Evolutionary conservation across 2,329 filamentous ascomycete genomes (phyloP).

Genomic region (Aspergillus versicolor): DNA sequence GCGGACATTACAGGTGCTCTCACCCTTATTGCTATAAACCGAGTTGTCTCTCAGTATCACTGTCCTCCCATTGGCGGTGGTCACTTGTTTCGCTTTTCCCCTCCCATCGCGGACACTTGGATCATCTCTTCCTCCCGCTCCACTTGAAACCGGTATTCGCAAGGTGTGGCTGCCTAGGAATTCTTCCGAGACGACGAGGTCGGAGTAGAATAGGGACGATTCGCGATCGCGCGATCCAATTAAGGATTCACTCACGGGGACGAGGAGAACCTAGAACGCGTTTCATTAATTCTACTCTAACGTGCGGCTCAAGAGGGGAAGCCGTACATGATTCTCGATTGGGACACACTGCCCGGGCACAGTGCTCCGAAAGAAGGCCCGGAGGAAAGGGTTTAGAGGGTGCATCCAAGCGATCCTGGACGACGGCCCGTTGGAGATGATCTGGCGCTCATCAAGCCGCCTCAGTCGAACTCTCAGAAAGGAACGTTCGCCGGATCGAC

Average conservation of each 20-base stretch:
- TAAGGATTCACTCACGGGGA: slow-evolving; percentile 89
- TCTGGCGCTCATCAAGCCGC: slow-evolving; percentile 41
- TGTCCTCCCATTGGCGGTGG: slow-evolving; percentile 86
- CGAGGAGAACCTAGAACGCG: slow-evolving; percentile 70
- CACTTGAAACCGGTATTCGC: slow-evolving; percentile 65
- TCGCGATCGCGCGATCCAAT: slow-evolving; percentile 86
- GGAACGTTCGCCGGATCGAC: slow-evolving; percentile 25
- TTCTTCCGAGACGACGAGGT: slow-evolving; percentile 85
- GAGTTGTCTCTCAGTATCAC: slow-evolving; percentile 92
- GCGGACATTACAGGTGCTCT: slow-evolving; percentile 15
- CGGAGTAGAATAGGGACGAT: slow-evolving; percentile 70
- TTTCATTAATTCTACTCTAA: slow-evolving; percentile 11
- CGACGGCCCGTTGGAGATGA: slow-evolving; percentile 34
- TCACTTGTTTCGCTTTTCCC: slow-evolving; percentile 91
- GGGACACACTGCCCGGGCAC: slow-evolving; percentile 88
- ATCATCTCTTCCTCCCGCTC: slow-evolving; percentile 52
- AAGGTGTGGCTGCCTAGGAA: slow-evolving; percentile 97
- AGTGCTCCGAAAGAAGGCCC: slow-evolving; percentile 97
- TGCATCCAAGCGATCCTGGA: slow-evolving; percentile 71
- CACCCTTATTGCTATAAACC: slow-evolving; percentile 95
- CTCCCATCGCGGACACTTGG: slow-evolving; percentile 78
- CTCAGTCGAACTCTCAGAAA: slow-evolving; percentile 21
- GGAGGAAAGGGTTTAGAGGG: slow-evolving; percentile 97
- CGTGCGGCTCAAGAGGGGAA: neutral
- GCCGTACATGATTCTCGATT: slow-evolving; percentile 74